These are phyloP conservation scores for Ploettnerulaceae sp. DNA, from an alignment of 2,329 filamentous ascomycete genomes.

Conservation along the genomic window DNA sequence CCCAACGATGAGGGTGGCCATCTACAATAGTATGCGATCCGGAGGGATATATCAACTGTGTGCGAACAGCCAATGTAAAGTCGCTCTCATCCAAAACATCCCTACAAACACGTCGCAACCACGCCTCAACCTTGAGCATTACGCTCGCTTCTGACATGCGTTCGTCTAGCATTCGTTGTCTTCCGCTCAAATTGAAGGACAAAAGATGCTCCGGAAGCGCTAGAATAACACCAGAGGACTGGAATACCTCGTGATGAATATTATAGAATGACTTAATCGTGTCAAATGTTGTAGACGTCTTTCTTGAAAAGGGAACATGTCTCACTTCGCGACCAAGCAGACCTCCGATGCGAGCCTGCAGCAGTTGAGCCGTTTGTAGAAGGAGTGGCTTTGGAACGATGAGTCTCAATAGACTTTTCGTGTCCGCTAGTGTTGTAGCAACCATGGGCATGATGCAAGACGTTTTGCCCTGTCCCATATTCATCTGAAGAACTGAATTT, in stretches of 20 bases:
- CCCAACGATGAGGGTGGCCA: conserved; percentile 38
- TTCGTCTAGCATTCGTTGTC: conserved; percentile 42
- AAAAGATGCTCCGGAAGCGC: conserved; percentile 49
- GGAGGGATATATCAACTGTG: conserved; percentile 40
- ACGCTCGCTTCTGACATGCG: conserved; percentile 35
- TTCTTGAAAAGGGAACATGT: conserved; percentile 46
- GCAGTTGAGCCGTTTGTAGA: conserved; percentile 42
- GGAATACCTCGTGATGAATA: conserved; percentile 37
- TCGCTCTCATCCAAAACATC: conserved; percentile 51
- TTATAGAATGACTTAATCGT: conserved; percentile 34
- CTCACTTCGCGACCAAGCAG: conserved; percentile 40
- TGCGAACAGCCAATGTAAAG: conserved; percentile 36
- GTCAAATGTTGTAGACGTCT: conserved; percentile 33
- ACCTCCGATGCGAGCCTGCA: conserved; percentile 41
- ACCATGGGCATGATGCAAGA: conserved; percentile 52
- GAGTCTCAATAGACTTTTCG: conserved; percentile 38
- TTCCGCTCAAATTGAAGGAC: conserved; percentile 47
- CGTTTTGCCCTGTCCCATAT: conserved; percentile 63
- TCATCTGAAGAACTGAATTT: too few relatives aligned
- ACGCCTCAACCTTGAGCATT: conserved; percentile 43
- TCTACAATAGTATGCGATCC: conserved; percentile 37
- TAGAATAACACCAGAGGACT: conserved; percentile 41
- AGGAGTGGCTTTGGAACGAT: conserved; percentile 43
- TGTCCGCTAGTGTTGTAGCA: conserved; percentile 42
- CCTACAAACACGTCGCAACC: conserved; percentile 39